Evolutionary conservation across 805 yeast species (phyloP).

Genomic region (Torulaspora quercuum): DNA sequence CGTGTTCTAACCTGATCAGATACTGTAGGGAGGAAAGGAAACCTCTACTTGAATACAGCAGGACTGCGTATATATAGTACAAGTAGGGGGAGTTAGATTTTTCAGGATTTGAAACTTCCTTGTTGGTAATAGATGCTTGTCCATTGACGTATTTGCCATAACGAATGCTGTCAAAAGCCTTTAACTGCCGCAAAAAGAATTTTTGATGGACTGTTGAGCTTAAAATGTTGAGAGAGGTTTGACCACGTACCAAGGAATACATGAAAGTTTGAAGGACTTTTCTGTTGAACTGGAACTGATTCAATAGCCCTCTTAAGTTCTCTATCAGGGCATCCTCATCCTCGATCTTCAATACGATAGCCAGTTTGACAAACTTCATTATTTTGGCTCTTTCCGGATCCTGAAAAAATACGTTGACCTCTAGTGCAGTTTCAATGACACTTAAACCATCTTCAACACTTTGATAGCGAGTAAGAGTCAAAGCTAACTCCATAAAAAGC

Average conservation of each 20-base stretch:
- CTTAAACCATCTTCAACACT: constrained; percentile 60
- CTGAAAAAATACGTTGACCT: constrained; percentile 73
- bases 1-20: constrained; percentile 63
- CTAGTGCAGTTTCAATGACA: constrained; percentile 68
- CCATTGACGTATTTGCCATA: constrained; percentile 58
- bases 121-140: constrained; percentile 68
- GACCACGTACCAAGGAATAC: constrained; percentile 58
- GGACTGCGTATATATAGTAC: constrained; percentile 72
- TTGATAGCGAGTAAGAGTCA: constrained; percentile 61
- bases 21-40: constrained; percentile 81
- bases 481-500: constrained; percentile 73
- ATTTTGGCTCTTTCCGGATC: constrained; percentile 57
- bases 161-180: constrained; percentile 76
- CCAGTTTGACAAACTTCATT: constrained; percentile 62
- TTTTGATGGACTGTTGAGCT: constrained; percentile 85
- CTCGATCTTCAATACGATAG: constrained; percentile 48
- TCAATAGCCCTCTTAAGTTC: constrained; percentile 59
- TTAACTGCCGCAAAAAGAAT: constrained; percentile 81
- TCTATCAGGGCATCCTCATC: constrained; percentile 56
- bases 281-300: constrained; percentile 72
- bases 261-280: constrained; percentile 62
- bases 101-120: constrained; percentile 41
- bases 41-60: constrained; percentile 76
- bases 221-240: constrained; percentile 53
- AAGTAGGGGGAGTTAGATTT: constrained; percentile 62